phyloP scores from a whole-genome alignment of 331 rosid genomes.

The Malus hybrid region DNA sequence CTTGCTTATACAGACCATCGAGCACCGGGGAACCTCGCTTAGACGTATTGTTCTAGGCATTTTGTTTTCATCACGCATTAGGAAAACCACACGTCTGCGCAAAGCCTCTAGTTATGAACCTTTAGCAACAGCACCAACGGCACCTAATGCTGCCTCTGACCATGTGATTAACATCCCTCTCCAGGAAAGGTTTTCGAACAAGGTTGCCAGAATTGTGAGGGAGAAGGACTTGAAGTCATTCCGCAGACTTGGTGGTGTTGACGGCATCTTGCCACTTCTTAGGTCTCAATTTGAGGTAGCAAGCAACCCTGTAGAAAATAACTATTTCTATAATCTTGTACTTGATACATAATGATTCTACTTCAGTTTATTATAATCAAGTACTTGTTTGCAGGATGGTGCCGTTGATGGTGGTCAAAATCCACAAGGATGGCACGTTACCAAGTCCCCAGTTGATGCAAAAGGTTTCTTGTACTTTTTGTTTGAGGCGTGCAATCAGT shows the following conservation, averaged over 20 bases:
- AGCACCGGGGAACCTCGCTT: neutral
- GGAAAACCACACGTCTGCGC: neutral
- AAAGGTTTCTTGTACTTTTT: constrained; percentile 18
- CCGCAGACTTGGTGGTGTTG: constrained; percentile 25
- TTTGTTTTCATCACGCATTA: neutral
- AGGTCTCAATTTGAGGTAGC: constrained; percentile 25
- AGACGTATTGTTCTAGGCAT: neutral
- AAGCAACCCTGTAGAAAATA: neutral
- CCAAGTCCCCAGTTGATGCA: neutral
- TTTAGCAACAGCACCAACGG: neutral
- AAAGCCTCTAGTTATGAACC: neutral
- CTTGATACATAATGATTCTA: neutral
- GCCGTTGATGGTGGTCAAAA: neutral
- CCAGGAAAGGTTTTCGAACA: neutral
- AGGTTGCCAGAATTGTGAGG: constrained; percentile 26
- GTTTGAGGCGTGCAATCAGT: constrained; percentile 19
- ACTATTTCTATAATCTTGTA: neutral
- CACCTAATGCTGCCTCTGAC: neutral
- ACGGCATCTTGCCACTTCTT: constrained; percentile 10
- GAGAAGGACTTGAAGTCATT: constrained; percentile 20
- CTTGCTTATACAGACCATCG: neutral
- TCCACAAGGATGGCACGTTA: neutral
- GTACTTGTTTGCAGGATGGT: neutral
- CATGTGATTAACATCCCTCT: neutral
- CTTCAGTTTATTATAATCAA: neutral